phyloP scores from a whole-genome alignment of 306 rosid species.

The Biancaea sappan region DNA sequence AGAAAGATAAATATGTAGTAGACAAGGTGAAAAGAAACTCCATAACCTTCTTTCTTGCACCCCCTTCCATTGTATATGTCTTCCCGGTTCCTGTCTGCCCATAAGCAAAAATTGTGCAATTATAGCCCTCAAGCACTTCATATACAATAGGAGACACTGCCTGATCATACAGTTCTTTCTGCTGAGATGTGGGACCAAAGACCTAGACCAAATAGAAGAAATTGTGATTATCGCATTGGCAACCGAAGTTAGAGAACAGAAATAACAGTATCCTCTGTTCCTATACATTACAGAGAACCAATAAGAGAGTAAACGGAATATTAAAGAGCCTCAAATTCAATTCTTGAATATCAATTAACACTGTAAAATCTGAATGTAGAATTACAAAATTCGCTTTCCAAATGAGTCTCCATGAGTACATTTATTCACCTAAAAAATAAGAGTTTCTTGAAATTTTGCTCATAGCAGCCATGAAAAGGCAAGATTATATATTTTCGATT shows the following conservation, averaged over 20 bases:
- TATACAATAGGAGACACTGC: constrained; percentile 90
- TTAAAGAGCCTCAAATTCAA: neutral
- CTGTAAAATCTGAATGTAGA: constrained; percentile 2
- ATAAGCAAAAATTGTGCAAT: constrained; percentile 96
- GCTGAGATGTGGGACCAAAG: constrained; percentile 88
- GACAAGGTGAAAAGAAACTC: constrained; percentile 3
- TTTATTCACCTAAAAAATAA: neutral
- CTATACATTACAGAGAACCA: neutral
- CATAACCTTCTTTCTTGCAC: constrained; percentile 90
- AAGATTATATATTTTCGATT: constrained; percentile 5
- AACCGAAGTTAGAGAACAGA: neutral
- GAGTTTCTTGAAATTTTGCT: neutral
- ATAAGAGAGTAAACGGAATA: neutral
- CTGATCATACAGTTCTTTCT: constrained; percentile 91
- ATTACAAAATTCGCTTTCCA: neutral
- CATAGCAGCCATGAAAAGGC: neutral
- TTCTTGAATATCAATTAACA: neutral
- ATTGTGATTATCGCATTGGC: neutral
- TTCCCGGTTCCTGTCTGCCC: constrained; percentile 99
- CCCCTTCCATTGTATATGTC: constrained; percentile 99
- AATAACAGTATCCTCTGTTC: neutral
- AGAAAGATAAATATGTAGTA: constrained; percentile 3
- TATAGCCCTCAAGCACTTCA: constrained; percentile 99
- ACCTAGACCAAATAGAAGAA: neutral
- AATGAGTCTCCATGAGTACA: neutral